Percentiles rank a stretch among this genome's conserved stretches.
These are phyloP conservation scores for Lindgomyces ingoldianus DNA, from an alignment of 495 filamentous ascomycete species.

Conservation along the genomic window DNA sequence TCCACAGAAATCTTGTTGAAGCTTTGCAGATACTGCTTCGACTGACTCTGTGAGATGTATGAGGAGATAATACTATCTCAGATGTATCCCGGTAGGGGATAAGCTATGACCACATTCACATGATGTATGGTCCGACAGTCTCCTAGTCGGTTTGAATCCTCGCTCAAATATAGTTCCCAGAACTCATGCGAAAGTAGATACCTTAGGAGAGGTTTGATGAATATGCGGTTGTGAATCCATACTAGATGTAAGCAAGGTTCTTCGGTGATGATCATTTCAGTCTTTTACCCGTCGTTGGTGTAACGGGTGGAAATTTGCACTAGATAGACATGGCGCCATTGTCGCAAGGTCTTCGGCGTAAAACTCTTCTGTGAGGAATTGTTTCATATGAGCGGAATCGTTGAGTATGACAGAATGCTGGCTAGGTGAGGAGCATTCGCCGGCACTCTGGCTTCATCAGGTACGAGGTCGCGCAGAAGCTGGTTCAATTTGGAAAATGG, in stretches of 20 bases:
- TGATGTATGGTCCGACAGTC: no score
- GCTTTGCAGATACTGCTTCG: constrained; percentile 20
- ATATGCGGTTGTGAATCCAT: constrained; percentile 31
- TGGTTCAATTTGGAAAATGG: no score
- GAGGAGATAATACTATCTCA: no score
- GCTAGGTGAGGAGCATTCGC: no score
- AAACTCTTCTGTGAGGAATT: no score
- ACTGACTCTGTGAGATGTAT: no score
- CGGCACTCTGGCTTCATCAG: no score
- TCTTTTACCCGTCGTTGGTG: constrained; percentile 27
- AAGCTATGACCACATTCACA: no score
- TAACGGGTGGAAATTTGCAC: constrained; percentile 6
- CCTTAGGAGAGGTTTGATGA: constrained; percentile 30
- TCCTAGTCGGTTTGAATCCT: not conserved
- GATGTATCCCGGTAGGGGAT: no score
- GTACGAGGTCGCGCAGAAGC: no score
- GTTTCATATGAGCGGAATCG: no score
- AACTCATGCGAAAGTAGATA: constrained; percentile 24
- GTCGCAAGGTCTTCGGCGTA: not conserved
- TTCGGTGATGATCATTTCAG: constrained; percentile 29
- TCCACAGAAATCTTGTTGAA: constrained; percentile 20
- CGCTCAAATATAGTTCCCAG: constrained; percentile 21
- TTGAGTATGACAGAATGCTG: no score
- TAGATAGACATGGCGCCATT: constrained; percentile 1
- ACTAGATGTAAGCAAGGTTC: constrained; percentile 28